phyloP scores from a whole-genome alignment of 768 basidiomycete genomes.

The Kwoniella botswanensis region DNA sequence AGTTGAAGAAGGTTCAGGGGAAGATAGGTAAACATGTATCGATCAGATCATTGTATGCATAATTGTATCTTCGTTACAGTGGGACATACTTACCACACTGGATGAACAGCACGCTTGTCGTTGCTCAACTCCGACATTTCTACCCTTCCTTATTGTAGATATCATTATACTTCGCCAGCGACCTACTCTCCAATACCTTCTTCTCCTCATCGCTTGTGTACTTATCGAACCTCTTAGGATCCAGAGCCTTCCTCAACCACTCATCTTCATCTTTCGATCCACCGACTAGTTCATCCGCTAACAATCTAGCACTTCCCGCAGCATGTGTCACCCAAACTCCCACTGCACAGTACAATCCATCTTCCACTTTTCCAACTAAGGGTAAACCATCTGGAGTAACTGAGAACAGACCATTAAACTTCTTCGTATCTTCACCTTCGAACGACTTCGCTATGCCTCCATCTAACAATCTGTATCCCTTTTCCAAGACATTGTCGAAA shows the following conservation, averaged over 20 bases:
- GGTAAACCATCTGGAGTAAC: conserved; percentile 27
- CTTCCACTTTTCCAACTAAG: conserved; percentile 18
- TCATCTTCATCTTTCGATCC: neutral
- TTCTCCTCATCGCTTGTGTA: neutral
- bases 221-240: conserved; percentile 19
- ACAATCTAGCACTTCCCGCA: conserved; percentile 22
- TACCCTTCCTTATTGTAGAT: conserved; percentile 22
- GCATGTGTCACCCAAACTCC: conserved; percentile 31
- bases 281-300: conserved; percentile 18
- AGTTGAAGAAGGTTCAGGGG: too few species aligned
- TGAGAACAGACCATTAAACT: conserved; percentile 28
- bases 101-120: too few species aligned
- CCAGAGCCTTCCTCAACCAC: conserved; percentile 14
- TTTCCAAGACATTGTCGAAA: conserved; percentile 19
- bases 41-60: neutral
- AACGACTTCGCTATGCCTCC: conserved; percentile 8
- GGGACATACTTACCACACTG: too few species aligned
- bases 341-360: conserved; percentile 21
- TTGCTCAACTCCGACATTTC: too few species aligned
- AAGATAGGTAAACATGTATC: neutral
- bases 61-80: neutral
- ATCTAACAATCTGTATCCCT: conserved; percentile 14
- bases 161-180: conserved; percentile 27
- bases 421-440: conserved; percentile 7
- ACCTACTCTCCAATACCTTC: conserved; percentile 7